Base-by-base conservation (phyloP, 2,329 filamentous ascomycete species). In the Cordyceps cateniannulata region DNA sequence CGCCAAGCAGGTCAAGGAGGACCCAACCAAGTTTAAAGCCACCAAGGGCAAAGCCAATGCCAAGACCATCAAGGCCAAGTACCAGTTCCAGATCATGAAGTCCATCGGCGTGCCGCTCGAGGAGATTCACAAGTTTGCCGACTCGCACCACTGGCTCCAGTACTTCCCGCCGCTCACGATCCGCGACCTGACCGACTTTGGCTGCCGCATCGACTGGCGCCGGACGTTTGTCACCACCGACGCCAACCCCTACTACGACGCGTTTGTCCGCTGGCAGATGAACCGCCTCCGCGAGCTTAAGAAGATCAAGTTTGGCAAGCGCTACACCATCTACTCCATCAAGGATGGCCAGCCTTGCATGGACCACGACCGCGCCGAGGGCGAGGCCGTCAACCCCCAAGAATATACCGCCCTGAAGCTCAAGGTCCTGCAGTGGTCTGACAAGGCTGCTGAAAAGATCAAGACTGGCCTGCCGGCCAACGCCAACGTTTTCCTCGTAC, bases 201-300 rank as follows among this genome's bases (percentile, higher is more conserved):
- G 93, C 63, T 88, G 88, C 55, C 83, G 93, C 67, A 89, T 98
- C 69, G 95, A 98, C 73, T 99, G 93, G 93, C 84, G 93, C 70
- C 83, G 95, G 72, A 88, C 89, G 42, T 91, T 99, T 66, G 89
- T 98, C 65, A 99, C 95, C 7, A 99, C 95, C 2, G 92, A 97
- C 68, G 92, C 91, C 40, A 99, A 99, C 76, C 92, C 91, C 5
- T 98, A 95, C 79, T 99, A 96, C 72, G 93, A 99, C 72, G 85
- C 91, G 5, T 99, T 99, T 70, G 88, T 98, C 45, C 81, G 90
- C 69, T 99, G 95, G 95, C 95, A 98, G 77, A 97, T 98, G 90
- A 93, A 90, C 73, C 89, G 90, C 65, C 82, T 98, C 56, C 91
- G 89, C 75, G 90, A 95, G 71, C 78, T 96, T 63, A 85, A 90